These are phyloP conservation scores for Lolium multiflorum DNA, from an alignment of 176 grass and related monocot genomes.

Conservation along the genomic window DNA sequence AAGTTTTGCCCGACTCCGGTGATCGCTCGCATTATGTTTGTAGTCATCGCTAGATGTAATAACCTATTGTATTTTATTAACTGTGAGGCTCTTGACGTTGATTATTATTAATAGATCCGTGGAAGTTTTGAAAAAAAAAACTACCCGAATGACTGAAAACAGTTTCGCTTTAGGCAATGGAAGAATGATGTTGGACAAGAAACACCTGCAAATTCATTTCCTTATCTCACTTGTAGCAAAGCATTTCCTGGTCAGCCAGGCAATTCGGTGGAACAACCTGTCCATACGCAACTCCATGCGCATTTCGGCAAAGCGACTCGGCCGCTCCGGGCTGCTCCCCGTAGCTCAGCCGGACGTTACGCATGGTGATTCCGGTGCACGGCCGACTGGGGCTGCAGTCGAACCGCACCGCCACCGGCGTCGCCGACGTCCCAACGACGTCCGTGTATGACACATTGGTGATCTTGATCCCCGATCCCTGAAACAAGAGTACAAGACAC, in stretches of 20 bases:
- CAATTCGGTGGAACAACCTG: constrained; percentile 53
- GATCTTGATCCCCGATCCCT: constrained; percentile 68
- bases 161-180: no score
- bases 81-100: no score
- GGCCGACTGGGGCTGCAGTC: constrained; percentile 63
- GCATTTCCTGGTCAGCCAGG: neutral
- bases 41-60: no score
- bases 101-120: no score
- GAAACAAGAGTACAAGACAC: no score
- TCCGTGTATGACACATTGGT: constrained; percentile 38
- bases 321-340: constrained; percentile 16
- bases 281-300: constrained; percentile 27
- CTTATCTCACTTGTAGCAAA: neutral
- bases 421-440: constrained; percentile 56
- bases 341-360: constrained; percentile 52
- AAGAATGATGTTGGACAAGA: neutral
- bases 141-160: no score
- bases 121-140: no score
- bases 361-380: constrained; percentile 50
- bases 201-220: neutral
- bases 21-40: no score
- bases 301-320: constrained; percentile 59
- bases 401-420: constrained; percentile 53
- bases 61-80: no score
- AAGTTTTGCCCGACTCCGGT: no score